A percentile compares a stretch with the other conserved stretches of the same genome.
These are phyloP conservation scores for Rhypophila decipiens DNA, from an alignment of 495 filamentous ascomycete genomes.

Conservation along the genomic window DNA sequence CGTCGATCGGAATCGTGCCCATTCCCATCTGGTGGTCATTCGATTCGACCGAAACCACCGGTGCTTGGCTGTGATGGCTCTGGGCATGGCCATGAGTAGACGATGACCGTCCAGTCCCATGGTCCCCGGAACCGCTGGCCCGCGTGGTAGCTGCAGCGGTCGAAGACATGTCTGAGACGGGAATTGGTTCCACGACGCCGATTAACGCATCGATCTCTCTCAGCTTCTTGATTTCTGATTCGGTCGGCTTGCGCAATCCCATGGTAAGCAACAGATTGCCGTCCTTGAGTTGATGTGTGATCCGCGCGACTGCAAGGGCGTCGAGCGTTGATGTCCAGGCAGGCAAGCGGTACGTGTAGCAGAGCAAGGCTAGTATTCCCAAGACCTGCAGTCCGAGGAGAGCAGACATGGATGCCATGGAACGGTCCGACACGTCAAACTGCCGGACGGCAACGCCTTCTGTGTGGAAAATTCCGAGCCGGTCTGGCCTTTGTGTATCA, in stretches of 20 bases:
- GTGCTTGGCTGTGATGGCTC: too few relatives aligned
- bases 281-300: slow-evolving; percentile 2
- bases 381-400: neutral
- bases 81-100: too few relatives aligned
- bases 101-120: too few relatives aligned
- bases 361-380: neutral
- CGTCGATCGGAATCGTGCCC: too few relatives aligned
- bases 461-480: neutral
- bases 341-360: slow-evolving; percentile 6
- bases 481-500: neutral
- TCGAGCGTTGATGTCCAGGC: slow-evolving; percentile 7
- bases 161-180: too few relatives aligned
- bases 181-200: neutral
- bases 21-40: too few relatives aligned
- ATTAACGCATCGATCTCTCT: neutral
- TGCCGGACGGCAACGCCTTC: neutral
- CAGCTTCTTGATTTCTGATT: neutral
- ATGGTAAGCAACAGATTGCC: neutral
- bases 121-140: too few relatives aligned
- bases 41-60: too few relatives aligned
- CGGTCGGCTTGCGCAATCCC: neutral
- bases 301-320: slow-evolving; percentile 2
- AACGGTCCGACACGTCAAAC: neutral
- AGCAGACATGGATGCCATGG: neutral
- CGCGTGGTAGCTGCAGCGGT: too few relatives aligned